Base-by-base conservation (phyloP, 2,329 filamentous ascomycete genomes). In the Oidium heveae region DNA sequence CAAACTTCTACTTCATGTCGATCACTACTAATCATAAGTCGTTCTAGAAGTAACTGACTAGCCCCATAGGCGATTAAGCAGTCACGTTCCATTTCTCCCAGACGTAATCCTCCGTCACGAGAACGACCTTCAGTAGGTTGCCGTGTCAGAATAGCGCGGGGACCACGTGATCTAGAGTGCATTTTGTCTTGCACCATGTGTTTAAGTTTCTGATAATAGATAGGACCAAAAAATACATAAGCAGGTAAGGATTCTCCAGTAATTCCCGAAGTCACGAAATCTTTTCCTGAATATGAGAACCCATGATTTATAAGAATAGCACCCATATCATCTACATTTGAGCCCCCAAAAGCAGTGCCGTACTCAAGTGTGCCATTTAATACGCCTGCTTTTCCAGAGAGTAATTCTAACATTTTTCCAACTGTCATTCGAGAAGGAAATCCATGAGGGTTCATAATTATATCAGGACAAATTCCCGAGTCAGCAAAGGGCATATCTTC, bases 181-280 rank as follows among this genome's bases (percentile, higher is more conserved):
- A 85, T 98, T 70, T 98, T 98, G 70, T 98, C 91, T 76, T 95
- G 96, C 55, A 98, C 91, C 91, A 98, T 98, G 80, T 98, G 91
- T 67, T 91, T 77, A 57, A 98, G 76, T 68, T 91, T 82, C 70
- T 98, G 91, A 74, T 98, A 98, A 74, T 96, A 96, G 57, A 96
- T 91, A 12, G 95, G 81, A 49, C 91, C 91, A 57, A 96, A 79
- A 70, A 94, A 98, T 64, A 98, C 96, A 66, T 98, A 91, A 7
- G 87, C 89, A 20, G 81, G 80, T 43, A 98, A 80, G 68, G 95
- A 89, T 66, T 94, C 80, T 58, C 91, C 91, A 0, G 91, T 98
- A 66, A 96, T 89, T 43, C 91, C 91, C 46, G 84, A 91, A 73
- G 98, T 98, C 82, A 98, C 93, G 46, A 91, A 89, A 70, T 98